Percentiles rank a stretch among this genome's conserved stretches.
phyloP scores from a whole-genome alignment of 257 asterid species.

The Cruciata laevipes region DNA sequence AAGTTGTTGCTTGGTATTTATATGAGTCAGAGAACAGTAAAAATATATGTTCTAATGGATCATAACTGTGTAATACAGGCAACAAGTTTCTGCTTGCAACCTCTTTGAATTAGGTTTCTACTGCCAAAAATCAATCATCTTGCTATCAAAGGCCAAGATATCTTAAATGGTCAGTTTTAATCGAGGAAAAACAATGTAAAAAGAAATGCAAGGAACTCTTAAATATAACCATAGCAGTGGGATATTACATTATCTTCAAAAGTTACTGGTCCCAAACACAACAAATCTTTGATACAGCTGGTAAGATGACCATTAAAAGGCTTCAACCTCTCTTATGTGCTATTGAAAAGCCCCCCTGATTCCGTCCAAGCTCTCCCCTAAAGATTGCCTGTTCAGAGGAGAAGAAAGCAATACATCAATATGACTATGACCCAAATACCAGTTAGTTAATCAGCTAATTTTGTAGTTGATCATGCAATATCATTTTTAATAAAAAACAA shows the following conservation, averaged over 20 bases:
- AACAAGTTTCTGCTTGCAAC: too few relatives aligned
- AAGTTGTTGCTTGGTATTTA: too few relatives aligned
- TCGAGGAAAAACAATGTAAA: too few relatives aligned
- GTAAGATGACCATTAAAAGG: not conserved
- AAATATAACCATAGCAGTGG: not conserved
- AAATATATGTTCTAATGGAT: too few relatives aligned
- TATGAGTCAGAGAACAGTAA: too few relatives aligned
- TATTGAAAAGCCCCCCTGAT: slow-evolving; percentile 55
- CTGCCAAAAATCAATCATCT: too few relatives aligned
- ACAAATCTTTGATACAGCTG: not conserved
- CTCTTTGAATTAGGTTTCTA: too few relatives aligned
- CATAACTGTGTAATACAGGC: too few relatives aligned
- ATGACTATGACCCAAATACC: not conserved
- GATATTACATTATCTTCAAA: not conserved
- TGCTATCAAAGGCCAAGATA: too few relatives aligned
- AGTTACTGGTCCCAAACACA: not conserved
- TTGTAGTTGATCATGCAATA: not conserved
- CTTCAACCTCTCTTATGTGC: not conserved
- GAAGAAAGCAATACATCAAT: not conserved
- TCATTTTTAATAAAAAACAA: not conserved
- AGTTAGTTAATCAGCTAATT: not conserved
- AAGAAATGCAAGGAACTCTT: not conserved
- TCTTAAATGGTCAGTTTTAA: too few relatives aligned
- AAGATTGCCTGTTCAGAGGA: slow-evolving; percentile 51
- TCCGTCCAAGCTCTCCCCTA: slow-evolving; percentile 89